Base-by-base conservation (phyloP, 495 filamentous ascomycete genomes). In the Penicillium paxilli region DNA sequence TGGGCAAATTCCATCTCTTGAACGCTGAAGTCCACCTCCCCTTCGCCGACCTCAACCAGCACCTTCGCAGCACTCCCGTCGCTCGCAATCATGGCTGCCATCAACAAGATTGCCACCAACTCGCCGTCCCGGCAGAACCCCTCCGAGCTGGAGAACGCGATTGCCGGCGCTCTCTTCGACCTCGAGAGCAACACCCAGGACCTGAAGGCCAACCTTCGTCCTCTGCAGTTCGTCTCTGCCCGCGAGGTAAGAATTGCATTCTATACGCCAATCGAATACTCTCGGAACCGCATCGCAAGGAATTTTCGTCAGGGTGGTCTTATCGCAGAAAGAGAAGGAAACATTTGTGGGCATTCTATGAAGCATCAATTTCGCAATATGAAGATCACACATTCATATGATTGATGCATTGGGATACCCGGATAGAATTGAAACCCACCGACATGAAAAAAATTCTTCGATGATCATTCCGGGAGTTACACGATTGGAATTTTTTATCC, bases 91-190 rank as follows among this genome's bases (percentile, higher is more conserved):
- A 82, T 79, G 74, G 82, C 88, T 80, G 81, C 88, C 69, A 79
- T 94, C 75, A 93, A 93, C 87, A 98, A 98, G 90, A 98, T 98
- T 76, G 92, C 93, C 72, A 76, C 85, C 64, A 98, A 91, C 84
- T 96, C 90, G 83, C 88, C 92, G 41, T 96, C 92, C 72, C 86
- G 92, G 80, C 82, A 87, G 73, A 90, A 85, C 75, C 94, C 94
- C 59, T 94, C 90, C 55, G 94, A 98, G 84, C 83, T 96, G 62
- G 94, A 98, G 89, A 85, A 80, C 69, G 88, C 74, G 80, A 94
- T 98, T 72, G 92, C 94, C 71, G 86, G 84, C 76, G 94, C 93
- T 79, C 88, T 98, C 58, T 95, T 87, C 81, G 94, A 98, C 64
- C 87, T 98, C 72, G 94, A 98, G 89, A 90, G 85, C 80, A 96